A percentile compares a stretch with the other conserved stretches of the same genome.
Conservation (phyloP, 495 filamentous ascomycete species). For the Neurospora sp. region DNA sequence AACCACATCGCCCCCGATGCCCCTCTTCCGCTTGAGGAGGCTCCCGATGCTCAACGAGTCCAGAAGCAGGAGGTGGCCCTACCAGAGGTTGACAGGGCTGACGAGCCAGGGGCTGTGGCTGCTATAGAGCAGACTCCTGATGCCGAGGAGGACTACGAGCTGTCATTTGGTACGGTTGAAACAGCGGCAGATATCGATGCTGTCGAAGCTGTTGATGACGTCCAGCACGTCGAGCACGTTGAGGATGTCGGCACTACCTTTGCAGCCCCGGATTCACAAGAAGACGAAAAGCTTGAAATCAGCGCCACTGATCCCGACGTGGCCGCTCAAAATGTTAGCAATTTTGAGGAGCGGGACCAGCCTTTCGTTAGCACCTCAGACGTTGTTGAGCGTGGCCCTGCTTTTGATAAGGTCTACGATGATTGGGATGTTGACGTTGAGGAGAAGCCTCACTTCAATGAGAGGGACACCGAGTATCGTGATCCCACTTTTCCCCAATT, state of each 20-base stretch:
- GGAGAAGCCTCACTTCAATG: neutral
- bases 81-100: neutral
- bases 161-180: neutral
- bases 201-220: neutral
- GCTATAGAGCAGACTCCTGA: neutral
- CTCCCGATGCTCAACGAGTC: neutral
- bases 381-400: neutral
- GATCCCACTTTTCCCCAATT: neutral
- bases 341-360: neutral
- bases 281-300: neutral
- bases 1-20: neutral
- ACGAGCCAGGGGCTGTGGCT: neutral
- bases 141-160: neutral
- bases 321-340: neutral
- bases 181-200: neutral
- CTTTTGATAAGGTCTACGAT: neutral
- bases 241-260: neutral
- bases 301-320: neutral
- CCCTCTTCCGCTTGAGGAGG: neutral
- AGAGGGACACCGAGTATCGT: neutral
- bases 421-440: neutral
- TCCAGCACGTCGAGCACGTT: neutral
- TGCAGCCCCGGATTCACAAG: neutral
- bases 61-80: neutral
- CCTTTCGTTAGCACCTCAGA: neutral